Conservation (phyloP, 805 yeast species). For the Suhomyces pyralidae region DNA sequence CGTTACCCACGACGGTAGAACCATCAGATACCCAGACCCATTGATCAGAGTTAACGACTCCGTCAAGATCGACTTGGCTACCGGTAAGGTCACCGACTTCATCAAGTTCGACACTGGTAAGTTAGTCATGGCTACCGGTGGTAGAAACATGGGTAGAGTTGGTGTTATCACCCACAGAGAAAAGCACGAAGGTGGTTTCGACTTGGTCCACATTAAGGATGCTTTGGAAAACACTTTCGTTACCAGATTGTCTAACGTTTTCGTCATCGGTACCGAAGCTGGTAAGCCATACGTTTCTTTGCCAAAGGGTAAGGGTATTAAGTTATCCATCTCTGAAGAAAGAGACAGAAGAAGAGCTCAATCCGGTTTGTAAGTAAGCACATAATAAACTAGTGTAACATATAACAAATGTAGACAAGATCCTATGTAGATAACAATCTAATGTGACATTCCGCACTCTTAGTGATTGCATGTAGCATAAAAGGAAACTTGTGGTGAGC, state of each 20-base stretch:
- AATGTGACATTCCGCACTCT: no score
- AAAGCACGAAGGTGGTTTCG: constrained; percentile 44
- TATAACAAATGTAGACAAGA: no score
- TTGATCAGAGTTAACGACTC: constrained; percentile 22
- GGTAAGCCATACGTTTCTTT: constrained; percentile 40
- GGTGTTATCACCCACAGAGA: constrained; percentile 43
- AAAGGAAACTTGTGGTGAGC: no score
- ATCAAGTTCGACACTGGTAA: constrained; percentile 40
- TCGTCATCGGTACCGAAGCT: constrained; percentile 41
- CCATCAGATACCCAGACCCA: constrained; percentile 28
- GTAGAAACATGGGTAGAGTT: constrained; percentile 43
- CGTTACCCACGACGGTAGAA: constrained; percentile 28
- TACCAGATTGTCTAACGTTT: constrained; percentile 41
- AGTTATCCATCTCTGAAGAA: constrained; percentile 41
- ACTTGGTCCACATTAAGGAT: constrained; percentile 42
- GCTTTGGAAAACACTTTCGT: constrained; percentile 41
- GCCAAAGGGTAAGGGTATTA: constrained; percentile 46
- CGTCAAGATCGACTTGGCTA: constrained; percentile 24
- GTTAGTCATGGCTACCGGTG: constrained; percentile 44
- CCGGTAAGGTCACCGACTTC: constrained; percentile 28
- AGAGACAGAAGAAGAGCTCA: constrained; percentile 46
- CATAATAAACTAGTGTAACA: not conserved
- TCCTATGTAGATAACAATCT: no score
- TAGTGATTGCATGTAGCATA: no score
- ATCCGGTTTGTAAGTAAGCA: constrained; percentile 26